Conservation (phyloP, 2,329 filamentous ascomycete genomes). For the Pseudogymnoascus sp. region DNA sequence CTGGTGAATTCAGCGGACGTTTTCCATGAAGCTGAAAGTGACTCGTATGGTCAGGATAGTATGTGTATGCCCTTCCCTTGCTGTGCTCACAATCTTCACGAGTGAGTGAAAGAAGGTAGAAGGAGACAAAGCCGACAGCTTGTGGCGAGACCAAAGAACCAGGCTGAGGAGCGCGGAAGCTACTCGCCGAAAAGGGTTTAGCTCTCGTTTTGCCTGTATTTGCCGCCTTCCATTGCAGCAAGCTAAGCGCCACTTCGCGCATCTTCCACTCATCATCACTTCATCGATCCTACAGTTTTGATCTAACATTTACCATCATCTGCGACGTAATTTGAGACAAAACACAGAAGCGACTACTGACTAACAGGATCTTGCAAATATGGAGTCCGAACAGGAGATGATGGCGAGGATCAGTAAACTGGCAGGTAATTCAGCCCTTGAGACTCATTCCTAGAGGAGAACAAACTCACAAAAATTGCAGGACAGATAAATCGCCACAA, state of each 20-base stretch:
- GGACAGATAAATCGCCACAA: conserved; percentile 77
- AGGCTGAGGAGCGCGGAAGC: conserved; percentile 1
- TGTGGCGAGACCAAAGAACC: not conserved
- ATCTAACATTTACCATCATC: not conserved
- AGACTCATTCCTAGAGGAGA: conserved; percentile 40
- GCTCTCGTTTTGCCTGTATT: not conserved
- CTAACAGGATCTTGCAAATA: conserved; percentile 15
- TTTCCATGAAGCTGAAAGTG: not conserved
- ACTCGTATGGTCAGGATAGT: not conserved
- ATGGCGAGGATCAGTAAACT: conserved; percentile 48
- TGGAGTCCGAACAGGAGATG: conserved; percentile 47
- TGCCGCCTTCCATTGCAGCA: conserved; percentile 2
- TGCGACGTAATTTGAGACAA: not conserved
- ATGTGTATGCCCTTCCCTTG: not conserved
- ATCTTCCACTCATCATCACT: conserved; percentile 1
- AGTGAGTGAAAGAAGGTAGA: conserved; percentile 8
- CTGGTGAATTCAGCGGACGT: not conserved
- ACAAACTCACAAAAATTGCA: conserved; percentile 35
- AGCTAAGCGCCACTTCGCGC: conserved; percentile 4
- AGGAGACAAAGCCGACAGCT: not conserved
- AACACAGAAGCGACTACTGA: not conserved
- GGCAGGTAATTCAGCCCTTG: conserved; percentile 37
- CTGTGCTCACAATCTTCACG: not conserved
- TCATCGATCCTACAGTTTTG: not conserved
- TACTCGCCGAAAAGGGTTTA: conserved; percentile 1